Evolutionary conservation across 192 early-diverging fungal species (phyloP), one percentile per base, ranked within the genome.

Genomic region (Coemansia sp.): DNA sequence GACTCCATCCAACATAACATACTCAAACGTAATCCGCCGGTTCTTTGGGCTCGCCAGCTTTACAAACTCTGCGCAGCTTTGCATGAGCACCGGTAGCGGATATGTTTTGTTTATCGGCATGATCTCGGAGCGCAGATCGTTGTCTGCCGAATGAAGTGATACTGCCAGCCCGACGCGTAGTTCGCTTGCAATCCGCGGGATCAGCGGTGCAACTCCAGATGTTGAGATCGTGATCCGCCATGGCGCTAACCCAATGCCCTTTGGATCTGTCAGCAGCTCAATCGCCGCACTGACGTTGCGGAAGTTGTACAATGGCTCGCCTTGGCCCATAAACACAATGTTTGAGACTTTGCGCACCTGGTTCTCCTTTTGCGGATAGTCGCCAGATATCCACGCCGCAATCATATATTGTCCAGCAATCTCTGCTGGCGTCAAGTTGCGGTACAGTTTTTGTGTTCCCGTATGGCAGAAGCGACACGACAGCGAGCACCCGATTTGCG

Each of bases 241-340:
- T 15, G 90, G 90, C 9, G 91, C 83, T 56, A 90, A 64, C 2
- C 67, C 79, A 21, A 91, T 73, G 4, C 88, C 85, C 19, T 79
- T 66, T 32, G 73, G 68, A 65, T 86, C 80, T 27, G 86, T 91
- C 22, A 91, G 63, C 24, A 87, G 72, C 4, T 70, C 59, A 45
- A 88, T 75, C 2, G 87, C 86, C 17, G 81, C 76, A 54, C 84
- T 85, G 17, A 88, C 86, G 48, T 86, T 84, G 69, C 84, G 84
- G 56, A 86, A 93, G 70, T 96, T 96, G 70, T 89, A 89, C 15
- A 94, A 69, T 1, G 94, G 94, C 66, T 96, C 94, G 11, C 92
- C 93, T 73, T 93, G 92, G 23, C 93, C 93, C 94, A 96, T 96
- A 62, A 93, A 91, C 0, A 96, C 94, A 56, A 94, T 87, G 72